Evolutionary conservation across 208 protist genomes (phyloP), one percentile per base, ranked within the genome.

Genomic region (Porcisia deanei): DNA sequence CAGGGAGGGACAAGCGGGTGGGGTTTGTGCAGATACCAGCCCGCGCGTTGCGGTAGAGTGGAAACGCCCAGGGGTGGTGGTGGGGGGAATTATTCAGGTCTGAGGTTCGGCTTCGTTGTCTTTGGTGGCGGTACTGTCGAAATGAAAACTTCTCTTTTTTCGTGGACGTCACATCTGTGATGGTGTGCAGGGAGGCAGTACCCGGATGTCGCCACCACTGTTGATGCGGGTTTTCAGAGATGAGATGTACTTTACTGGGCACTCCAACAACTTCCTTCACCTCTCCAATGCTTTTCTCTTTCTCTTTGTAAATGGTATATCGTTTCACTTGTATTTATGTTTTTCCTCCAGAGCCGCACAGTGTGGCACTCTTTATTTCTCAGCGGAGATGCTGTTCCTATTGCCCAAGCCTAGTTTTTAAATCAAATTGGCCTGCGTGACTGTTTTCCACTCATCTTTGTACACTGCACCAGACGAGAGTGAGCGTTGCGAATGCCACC

Each of bases 401-500:
- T 68, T 47, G 30, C 22, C 14, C 43, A 70, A 54, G 16, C 43
- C 49, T 14, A 52, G 10, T 22, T 37, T 47, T 7, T 1, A 70
- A 70, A 70, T 22, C 60, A n/a, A 39, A 45, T 37, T 65, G 39
- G 60, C 2, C 22, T 18, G 0, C 47, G 37, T 2, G 6, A 4
- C 14, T 30, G 9, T 71, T 16, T 20, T 8, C 18, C 30, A 41
- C 52, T 57, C 25, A 43, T 9, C 66, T 10, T 49, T 37, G 34
- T 25, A n/a, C 41, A 4, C 47, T 45, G 18, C 47, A 41, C 25
- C 39, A 45, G 52, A 58, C 53, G 55, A 58, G 45, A 57, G 70
- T n/a, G 49, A n/a, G n/a, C 16, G 43, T 14, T 37, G 16, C 30
- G 12, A 60, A 91, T 91, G 87, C 84, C 89, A 7, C 76, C 85